Evolutionary conservation across 78 protist genomes (phyloP).

Genomic region (Chrysochromulina parva): DNA sequence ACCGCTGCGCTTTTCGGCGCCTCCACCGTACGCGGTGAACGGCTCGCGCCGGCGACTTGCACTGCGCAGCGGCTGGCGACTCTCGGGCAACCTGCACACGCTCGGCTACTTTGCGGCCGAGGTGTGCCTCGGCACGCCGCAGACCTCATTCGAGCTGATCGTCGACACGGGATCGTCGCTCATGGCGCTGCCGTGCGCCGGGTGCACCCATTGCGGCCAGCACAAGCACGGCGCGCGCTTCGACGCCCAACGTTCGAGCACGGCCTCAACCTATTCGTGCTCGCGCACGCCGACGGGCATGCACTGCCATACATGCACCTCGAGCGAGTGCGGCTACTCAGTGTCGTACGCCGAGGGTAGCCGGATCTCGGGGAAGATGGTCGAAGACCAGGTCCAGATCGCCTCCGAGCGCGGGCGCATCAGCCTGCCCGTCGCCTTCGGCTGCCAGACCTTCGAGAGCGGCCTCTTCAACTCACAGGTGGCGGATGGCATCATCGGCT

Average conservation of each 20-base stretch:
- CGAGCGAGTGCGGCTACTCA: neutral
- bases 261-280: neutral
- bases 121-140: neutral
- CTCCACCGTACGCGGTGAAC: no score
- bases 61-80: neutral
- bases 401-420: no score
- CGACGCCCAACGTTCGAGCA: neutral
- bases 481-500: neutral
- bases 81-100: constrained; percentile 5
- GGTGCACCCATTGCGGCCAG: neutral
- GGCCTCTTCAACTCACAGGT: neutral
- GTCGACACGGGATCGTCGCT: neutral
- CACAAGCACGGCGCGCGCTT: neutral
- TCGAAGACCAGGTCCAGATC: neutral
- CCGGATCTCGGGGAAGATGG: neutral
- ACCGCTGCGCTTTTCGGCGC: no score
- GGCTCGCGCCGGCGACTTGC: neutral
- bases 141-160: neutral
- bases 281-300: neutral
- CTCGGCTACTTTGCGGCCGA: constrained; percentile 4
- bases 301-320: neutral
- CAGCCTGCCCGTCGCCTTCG: neutral
- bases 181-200: neutral
- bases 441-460: neutral
- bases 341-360: neutral